Base-by-base conservation (phyloP, 1,284 basidiomycete genomes). In the Chondrostereum purpureum region DNA sequence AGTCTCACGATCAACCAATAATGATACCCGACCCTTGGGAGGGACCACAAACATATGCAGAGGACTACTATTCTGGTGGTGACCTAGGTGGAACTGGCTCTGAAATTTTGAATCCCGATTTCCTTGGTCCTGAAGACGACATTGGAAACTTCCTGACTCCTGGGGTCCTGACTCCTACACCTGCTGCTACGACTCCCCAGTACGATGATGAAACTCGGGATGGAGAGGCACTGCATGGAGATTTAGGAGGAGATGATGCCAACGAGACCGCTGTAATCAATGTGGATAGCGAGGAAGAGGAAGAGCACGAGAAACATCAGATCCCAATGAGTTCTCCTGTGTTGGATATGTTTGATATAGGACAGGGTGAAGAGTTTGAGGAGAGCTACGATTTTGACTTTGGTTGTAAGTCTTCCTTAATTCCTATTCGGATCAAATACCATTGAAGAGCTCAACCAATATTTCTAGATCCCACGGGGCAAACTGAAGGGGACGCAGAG, bases 1-100 rank as follows among this genome's bases (percentile, higher is more conserved):
- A 22, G 5, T 5, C 10, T n/a, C n/a, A n/a, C n/a, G 16, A 21
- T 10, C 51, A 49, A 43, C 31, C 43, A 21, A 13, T 69, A 3
- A 69, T 71, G 5, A 56, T 79, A 5, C 57, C 55, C 10, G 74
- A 80, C 55, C 70, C 70, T 13, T 79, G 77, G 77, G 59, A 55
- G 19, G 72, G 70, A 11, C 71, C 75, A 2, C 62, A 61, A 27
- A 69, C 60, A 2, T 78, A 69, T 52, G 76, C 77, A 0, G 72
- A 80, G 58, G 76, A 78, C 55, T 78, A 68, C 44, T 69, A 68
- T 48, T 58, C 67, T 16, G 65, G 65, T 17, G 68, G 68, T 2
- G 65, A 68, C 39, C 44, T 61, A 16, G 44, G 44, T 17, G 22
- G 39, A 17, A 46, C 47, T 31, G 44, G 39, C 4, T 46, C 48